Base-by-base conservation (phyloP, 2,329 filamentous ascomycete species). In the Penicillium polonicum region DNA sequence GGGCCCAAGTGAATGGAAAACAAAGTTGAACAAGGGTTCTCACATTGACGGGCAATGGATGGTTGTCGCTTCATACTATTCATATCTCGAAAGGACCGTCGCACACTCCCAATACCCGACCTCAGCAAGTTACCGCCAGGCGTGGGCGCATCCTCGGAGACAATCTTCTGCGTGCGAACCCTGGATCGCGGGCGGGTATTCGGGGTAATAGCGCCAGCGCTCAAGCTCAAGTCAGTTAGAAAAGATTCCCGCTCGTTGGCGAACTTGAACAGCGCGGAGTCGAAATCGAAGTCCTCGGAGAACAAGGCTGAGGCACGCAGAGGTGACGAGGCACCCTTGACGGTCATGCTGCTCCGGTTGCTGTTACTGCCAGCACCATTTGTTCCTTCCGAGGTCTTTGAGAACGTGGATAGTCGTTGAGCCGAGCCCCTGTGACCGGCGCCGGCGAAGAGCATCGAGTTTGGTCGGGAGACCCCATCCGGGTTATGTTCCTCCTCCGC, bases 231-330 rank as follows among this genome's bases (percentile, higher is more conserved):
- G 73, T 99, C 94, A 63, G 96, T 91, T 52, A 97, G 80, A 69
- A 99, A 99, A 59, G 88, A 89, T 68, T 99, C 94, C 63, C 94
- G 84, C 78, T 97, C 93, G n/a, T 88, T 89, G 45, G 94, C 92
- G 74, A 99, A 99, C 77, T 97, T 97, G 69, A 92, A 80, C 65
- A 99, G 82, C 27, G 94, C 93, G 70, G 90, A 88, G 72, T 97
- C 94, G 69, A 99, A 99, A 74, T 97, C 94, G 69, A 90, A 91
- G 70, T 96, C 91, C 57, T 78, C 85, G 31, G 85, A 74, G 27
- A 74, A 68, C 19, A 66, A 41, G 6, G 73, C 71, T 7, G 72
- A 70, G n/a, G 67, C 69, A 23, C 72, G 74, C 21, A 72, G 60
- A 4, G 73, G 70, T 17, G 68, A 66, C 8, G 65, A 63, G 39